Percentiles rank a stretch among this genome's conserved stretches.
Conservation (phyloP, 139 green algal species). For the Haematococcus sp. region DNA sequence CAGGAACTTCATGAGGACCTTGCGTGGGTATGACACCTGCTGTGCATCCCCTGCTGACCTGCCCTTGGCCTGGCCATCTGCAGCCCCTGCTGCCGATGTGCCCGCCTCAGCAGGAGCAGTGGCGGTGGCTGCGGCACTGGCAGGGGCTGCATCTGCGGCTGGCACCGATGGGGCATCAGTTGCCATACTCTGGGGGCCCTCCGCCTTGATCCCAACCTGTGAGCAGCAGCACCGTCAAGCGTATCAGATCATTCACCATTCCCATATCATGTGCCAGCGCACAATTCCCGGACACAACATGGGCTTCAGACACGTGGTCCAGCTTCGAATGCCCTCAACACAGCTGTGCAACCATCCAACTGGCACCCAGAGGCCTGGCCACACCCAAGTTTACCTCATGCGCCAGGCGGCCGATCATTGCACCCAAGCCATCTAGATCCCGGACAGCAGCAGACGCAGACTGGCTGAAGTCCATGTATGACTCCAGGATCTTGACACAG, state of each 20-base stretch:
- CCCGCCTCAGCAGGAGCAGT: neutral
- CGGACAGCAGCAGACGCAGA: constrained; percentile 68
- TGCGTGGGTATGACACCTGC: constrained; percentile 52
- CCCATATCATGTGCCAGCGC: too few species aligned
- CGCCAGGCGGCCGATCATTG: constrained; percentile 71
- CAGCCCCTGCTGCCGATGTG: neutral
- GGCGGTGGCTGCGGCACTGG: neutral
- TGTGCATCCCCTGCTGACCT: neutral
- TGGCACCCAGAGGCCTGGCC: too few species aligned
- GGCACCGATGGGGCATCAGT: neutral
- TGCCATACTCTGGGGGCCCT: neutral
- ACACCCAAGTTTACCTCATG: too few species aligned
- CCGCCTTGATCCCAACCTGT: too few species aligned
- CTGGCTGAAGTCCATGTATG: constrained; percentile 85
- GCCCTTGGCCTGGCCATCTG: too few species aligned
- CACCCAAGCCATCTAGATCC: constrained; percentile 77
- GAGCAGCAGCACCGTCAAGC: too few species aligned
- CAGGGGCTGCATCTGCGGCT: neutral
- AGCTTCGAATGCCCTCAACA: too few species aligned
- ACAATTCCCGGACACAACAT: too few species aligned
- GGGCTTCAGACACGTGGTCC: too few species aligned
- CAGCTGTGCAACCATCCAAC: too few species aligned
- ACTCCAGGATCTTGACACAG: constrained; percentile 79
- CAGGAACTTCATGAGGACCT: constrained; percentile 87
- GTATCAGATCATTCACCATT: too few species aligned